Evolutionary conservation across 345 rosid species (phyloP).

Genomic region (Toxicodendron radicans): DNA sequence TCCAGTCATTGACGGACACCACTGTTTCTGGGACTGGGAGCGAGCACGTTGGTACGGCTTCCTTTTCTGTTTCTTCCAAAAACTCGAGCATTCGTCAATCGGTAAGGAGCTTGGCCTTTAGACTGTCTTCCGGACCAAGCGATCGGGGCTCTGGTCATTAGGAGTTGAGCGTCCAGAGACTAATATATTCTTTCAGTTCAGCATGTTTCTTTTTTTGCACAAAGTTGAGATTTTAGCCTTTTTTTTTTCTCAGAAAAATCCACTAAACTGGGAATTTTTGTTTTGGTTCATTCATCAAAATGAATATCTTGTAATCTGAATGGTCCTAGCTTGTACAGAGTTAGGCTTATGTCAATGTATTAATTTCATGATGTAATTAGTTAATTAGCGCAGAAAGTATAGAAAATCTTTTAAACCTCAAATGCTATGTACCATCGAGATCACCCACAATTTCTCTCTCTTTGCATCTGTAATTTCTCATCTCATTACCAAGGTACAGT

Average conservation of each 20-base stretch:
- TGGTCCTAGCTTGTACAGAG: too few species aligned
- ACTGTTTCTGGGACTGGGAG: conserved; percentile 25
- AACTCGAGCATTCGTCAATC: conserved; percentile 24
- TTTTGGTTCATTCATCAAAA: neutral
- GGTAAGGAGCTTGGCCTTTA: conserved; percentile 42
- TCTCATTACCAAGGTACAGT: neutral
- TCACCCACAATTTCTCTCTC: neutral
- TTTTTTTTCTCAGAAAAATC: neutral
- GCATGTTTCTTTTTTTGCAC: too few species aligned
- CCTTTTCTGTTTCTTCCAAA: conserved; percentile 29
- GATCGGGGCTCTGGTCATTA: conserved; percentile 75
- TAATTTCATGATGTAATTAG: too few species aligned
- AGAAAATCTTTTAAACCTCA: too few species aligned
- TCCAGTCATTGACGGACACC: conserved; percentile 23
- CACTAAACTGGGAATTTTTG: neutral
- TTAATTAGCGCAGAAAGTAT: neutral
- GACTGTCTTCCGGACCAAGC: conserved; percentile 82
- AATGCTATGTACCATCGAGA: neutral
- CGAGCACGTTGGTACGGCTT: conserved; percentile 18
- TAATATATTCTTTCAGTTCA: neutral
- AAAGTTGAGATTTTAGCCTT: too few species aligned
- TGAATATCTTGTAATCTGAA: too few species aligned
- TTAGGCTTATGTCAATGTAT: too few species aligned
- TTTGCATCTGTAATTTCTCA: neutral
- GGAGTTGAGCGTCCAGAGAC: neutral